Evolutionary conservation across 306 rosid genomes (phyloP), one percentile per base, ranked within the genome.

Genomic region (Cucumis cinereus): DNA sequence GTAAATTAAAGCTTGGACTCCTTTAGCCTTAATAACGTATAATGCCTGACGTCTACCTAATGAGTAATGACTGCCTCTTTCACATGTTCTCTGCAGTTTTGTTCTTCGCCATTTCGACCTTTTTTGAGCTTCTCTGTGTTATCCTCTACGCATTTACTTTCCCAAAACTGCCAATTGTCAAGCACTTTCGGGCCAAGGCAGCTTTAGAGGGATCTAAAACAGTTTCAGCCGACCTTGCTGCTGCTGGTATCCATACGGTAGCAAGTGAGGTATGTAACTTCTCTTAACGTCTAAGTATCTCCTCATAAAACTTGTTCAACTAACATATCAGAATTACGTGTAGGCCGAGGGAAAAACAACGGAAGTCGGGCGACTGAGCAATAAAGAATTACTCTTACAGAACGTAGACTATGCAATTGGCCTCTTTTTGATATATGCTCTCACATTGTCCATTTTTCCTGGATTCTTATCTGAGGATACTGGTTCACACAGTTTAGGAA

Each of bases 401-500:
- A 94, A 90, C 84, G 77, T 87, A 8, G 98, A 94, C 77, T 92
- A 90, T 67, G 96, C 92, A 7, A 9, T 89, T 66, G 95, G 87
- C 79, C 78, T 90, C 83, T 91, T 87, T 78, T 85, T 90, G 26
- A 79, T 84, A 36, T 91, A 86, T 68, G 77, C 28, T 0, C 85
- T 94, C 33, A 88, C 96, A 49, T 60, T 94, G 36, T 89, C 97
- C 52, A 91, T 90, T 64, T 93, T 90, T 81, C 96, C 98, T 26
- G 98, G 98, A 77, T 93, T 93, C 89, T 78, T 91, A 80, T 90
- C 93, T 38, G 98, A 93, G 81, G 98, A 93, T 75, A 93, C 97
- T 6, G 96, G 97, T 75, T 56, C 82, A 49, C 96, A 93, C 81
- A 81, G 91, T 74, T 79, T 91, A 78, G 97, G 98, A 24, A 33